phyloP scores from a whole-genome alignment of 352 stramenopile genomes.

The Phytophthora boehmeriae region DNA sequence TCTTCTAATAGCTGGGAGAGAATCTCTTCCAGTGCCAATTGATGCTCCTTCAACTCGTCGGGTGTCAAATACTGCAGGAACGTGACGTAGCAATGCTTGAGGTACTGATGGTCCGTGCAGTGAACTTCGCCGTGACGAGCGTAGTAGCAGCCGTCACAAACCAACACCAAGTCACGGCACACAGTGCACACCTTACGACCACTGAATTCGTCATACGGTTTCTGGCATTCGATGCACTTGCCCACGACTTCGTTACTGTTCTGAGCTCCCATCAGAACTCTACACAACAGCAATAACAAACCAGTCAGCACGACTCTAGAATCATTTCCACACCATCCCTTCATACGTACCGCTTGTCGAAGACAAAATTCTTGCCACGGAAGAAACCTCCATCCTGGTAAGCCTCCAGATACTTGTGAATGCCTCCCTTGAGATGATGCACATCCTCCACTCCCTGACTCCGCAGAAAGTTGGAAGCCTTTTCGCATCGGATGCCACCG shows the following conservation, averaged over 20 bases:
- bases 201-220: conserved; percentile 63
- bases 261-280: conserved; percentile 62
- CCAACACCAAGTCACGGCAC: conserved; percentile 72
- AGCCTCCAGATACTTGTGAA: conserved; percentile 78
- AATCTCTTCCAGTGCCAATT: conserved; percentile 53
- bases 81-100: conserved; percentile 76
- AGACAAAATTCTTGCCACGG: conserved; percentile 82
- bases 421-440: conserved; percentile 73
- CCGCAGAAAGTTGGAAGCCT: conserved; percentile 72
- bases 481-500: conserved; percentile 78
- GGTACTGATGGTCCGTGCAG: conserved; percentile 73
- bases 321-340: conserved; percentile 8
- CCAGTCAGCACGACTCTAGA: not conserved
- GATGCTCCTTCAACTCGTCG: conserved; percentile 48
- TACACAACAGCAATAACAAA: conserved; percentile 20
- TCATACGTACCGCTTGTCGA: conserved; percentile 62
- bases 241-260: conserved; percentile 69
- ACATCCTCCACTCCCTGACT: conserved; percentile 62
- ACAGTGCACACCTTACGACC: conserved; percentile 75
- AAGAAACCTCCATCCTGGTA: conserved; percentile 70
- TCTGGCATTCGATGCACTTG: conserved; percentile 71
- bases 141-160: conserved; percentile 70
- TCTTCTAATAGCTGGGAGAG: conserved; percentile 48
- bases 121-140: conserved; percentile 67
- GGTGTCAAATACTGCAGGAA: conserved; percentile 72